Evolutionary conservation across 768 basidiomycete species (phyloP), one percentile per base, ranked within the genome.

Genomic region (Lactarius trivialis): DNA sequence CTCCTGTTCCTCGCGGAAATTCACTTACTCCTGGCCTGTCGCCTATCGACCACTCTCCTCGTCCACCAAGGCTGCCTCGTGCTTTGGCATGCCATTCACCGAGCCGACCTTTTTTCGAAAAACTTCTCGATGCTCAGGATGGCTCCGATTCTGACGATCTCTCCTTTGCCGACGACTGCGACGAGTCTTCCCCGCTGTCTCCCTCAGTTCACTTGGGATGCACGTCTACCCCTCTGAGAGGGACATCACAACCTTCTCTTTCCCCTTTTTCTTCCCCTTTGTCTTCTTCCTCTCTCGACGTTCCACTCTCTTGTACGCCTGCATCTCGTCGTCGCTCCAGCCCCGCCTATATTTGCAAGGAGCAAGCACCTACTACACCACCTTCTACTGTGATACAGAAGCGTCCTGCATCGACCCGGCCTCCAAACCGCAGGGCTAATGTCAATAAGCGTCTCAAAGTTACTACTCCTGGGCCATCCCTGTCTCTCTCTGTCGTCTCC

Each of bases 251-350:
- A 26, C 64, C 55, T 17, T 55, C 63, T 15, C 12, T 36, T 55
- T 65, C 64, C 12, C 64, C 64, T 9, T 65, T 65, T 28, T 63
- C 64, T 21, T 65, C 64, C 19, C 64, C 64, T 9, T 17, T 65
- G 24, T 65, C 64, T 39, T 15, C 45, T 28, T 39, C 63, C 53
- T 64, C 58, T 66, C 45, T 64, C 26, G 63, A 65, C 19, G 14
- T 41, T 17, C 65, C 63, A 14, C 57, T 66, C 37, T 65, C 65
- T 49, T 49, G 45, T 39, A 37, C 26, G 30, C 48, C 55, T 52
- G 43, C 52, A 17, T 49, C 54, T 55, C 36, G 7, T 32, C 55
- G 24, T 21, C 17, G 2, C 17, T n/a, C 51, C 11, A 50, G 11
- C 7, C 19, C n/a, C 24, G 12, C 49, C 21, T 37, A 33, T 30